These are phyloP conservation scores for Deuterostichococcus epilithicus DNA, from an alignment of 139 green algal species.

Conservation along the genomic window DNA sequence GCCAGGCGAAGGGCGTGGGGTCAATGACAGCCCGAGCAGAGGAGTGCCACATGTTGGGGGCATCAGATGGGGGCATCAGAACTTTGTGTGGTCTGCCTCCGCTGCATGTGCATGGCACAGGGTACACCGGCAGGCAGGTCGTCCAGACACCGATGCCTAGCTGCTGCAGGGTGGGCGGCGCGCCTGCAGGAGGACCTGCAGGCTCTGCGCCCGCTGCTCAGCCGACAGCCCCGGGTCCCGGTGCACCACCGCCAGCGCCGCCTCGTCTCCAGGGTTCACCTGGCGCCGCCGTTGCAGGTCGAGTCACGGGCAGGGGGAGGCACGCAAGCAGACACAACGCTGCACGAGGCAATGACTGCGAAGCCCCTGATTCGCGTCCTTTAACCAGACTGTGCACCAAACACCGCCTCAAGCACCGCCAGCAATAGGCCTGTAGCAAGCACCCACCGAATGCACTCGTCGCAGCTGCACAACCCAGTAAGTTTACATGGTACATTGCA, in stretches of 20 bases:
- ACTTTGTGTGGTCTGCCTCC: slow-evolving; percentile 6
- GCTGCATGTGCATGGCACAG: not conserved
- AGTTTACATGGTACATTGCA: not conserved
- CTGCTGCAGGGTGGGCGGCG: not conserved
- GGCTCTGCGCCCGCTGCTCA: slow-evolving; percentile 1
- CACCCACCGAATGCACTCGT: too few relatives aligned
- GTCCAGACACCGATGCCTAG: slow-evolving; percentile 10
- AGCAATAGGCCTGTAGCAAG: too few relatives aligned
- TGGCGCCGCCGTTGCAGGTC: slow-evolving; percentile 7
- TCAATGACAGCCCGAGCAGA: not conserved
- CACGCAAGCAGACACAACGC: too few relatives aligned
- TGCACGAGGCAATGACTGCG: too few relatives aligned
- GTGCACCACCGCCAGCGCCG: not conserved
- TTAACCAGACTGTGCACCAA: too few relatives aligned
- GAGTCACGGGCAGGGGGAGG: too few relatives aligned
- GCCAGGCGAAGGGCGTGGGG: slow-evolving; percentile 3
- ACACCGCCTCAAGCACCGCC: too few relatives aligned
- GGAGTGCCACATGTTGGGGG: not conserved
- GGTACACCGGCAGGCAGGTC: not conserved
- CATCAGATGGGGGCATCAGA: slow-evolving; percentile 4
- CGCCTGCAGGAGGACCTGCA: slow-evolving; percentile 18
- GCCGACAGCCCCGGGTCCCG: slow-evolving; percentile 4
- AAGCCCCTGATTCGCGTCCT: too few relatives aligned
- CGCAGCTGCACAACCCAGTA: too few relatives aligned
- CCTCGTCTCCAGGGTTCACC: slow-evolving; percentile 2